phyloP scores from a whole-genome alignment of 306 rosid species.

The Hippophae rhamnoides region DNA sequence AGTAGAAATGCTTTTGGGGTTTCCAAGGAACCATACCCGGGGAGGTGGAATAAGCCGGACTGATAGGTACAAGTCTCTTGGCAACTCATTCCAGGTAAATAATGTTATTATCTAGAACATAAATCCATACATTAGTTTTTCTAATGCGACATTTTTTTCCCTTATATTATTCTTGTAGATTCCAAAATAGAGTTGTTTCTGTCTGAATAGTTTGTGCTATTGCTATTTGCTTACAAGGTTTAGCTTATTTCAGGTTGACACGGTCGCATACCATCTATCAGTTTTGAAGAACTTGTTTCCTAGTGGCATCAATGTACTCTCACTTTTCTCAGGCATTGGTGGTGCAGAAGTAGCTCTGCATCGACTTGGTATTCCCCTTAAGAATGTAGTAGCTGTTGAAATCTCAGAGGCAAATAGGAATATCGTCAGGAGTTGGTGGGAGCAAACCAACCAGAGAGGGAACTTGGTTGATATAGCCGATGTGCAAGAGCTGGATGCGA shows the following conservation, averaged over 20 bases:
- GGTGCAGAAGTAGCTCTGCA: conserved; percentile 97
- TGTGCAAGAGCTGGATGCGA: conserved; percentile 43
- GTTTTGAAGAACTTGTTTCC: conserved; percentile 75
- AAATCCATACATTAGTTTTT: too few relatives aligned
- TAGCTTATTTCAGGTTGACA: conserved; percentile 64
- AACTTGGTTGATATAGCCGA: conserved; percentile 49
- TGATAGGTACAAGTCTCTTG: conserved; percentile 85
- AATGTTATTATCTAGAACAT: background rate
- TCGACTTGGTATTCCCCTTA: conserved; percentile 65
- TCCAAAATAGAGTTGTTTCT: conserved; percentile 1
- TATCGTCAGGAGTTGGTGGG: conserved; percentile 92
- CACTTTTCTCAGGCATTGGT: conserved; percentile 92
- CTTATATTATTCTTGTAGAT: background rate
- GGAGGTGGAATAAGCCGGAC: conserved; percentile 98
- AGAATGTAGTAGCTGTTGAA: conserved; percentile 77
- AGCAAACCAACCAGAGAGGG: conserved; percentile 88
- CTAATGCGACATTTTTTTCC: background rate
- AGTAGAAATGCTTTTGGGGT: conserved; percentile 78
- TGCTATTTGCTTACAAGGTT: conserved; percentile 11
- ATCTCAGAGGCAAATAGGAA: conserved; percentile 65
- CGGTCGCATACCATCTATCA: conserved; percentile 86
- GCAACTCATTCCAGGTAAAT: conserved; percentile 91
- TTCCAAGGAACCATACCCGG: conserved; percentile 88
- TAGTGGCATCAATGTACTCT: conserved; percentile 69
- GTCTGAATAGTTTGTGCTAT: background rate